Conservation (phyloP, 2,329 filamentous ascomycete genomes). For the Talaromyces sp. region DNA sequence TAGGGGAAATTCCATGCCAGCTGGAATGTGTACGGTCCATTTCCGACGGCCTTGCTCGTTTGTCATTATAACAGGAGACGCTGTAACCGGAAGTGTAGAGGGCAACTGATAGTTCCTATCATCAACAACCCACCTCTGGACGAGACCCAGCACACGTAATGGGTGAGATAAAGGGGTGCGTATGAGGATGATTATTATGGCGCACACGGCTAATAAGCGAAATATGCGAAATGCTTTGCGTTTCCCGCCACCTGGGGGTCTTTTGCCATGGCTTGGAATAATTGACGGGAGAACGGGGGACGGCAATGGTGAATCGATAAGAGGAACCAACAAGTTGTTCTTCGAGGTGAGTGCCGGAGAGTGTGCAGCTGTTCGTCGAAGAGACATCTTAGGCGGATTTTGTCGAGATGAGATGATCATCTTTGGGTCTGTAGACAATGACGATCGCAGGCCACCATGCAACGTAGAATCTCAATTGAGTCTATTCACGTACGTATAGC, state of each 20-base stretch:
- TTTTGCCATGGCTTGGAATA: conserved; percentile 63
- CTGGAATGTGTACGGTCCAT: conserved; percentile 81
- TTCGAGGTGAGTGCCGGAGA: conserved; percentile 19
- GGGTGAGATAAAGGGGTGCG: conserved; percentile 17
- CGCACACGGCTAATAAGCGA: conserved; percentile 55
- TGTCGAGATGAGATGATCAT: conserved; percentile 35
- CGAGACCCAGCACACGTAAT: background rate
- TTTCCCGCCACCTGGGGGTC: conserved; percentile 55
- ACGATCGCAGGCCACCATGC: background rate
- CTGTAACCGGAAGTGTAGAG: conserved; percentile 65
- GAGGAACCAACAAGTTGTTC: conserved; percentile 48
- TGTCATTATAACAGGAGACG: conserved; percentile 67
- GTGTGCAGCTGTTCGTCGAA: conserved; percentile 23
- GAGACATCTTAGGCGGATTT: conserved; percentile 27
- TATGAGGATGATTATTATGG: conserved; percentile 50
- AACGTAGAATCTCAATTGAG: background rate
- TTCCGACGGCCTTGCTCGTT: conserved; percentile 62
- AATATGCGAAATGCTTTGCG: conserved; percentile 57
- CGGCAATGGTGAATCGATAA: conserved; percentile 65
- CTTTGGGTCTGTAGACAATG: conserved; percentile 7
- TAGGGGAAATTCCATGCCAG: conserved; percentile 64
- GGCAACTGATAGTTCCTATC: conserved; percentile 40
- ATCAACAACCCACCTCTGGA: conserved; percentile 25
- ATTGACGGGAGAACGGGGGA: conserved; percentile 69
- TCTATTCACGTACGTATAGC: conserved; percentile 1